Conservation (phyloP, 768 basidiomycete genomes). For the Lactifluus echinatus region DNA sequence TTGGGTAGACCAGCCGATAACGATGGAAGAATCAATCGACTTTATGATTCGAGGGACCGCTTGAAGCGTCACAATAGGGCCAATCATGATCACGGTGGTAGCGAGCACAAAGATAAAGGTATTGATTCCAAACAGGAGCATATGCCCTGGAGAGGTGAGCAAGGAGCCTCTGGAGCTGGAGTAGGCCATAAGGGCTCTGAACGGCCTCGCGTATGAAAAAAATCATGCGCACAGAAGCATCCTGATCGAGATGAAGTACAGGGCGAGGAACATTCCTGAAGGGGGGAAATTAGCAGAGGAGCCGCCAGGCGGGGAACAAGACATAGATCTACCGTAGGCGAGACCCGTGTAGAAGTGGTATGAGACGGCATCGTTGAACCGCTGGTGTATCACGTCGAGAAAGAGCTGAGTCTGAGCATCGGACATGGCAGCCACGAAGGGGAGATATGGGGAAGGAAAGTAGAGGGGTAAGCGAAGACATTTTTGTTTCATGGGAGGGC, state of each 20-base stretch:
- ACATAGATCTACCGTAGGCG: conserved; percentile 3
- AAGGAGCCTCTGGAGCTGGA: conserved; percentile 7
- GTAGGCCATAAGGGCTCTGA: not conserved
- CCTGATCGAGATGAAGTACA: conserved; percentile 12
- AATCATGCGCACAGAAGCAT: conserved; percentile 6
- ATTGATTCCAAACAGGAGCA: conserved; percentile 2
- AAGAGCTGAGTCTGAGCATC: not conserved
- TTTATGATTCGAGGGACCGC: conserved; percentile 4
- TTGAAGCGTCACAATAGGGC: not conserved
- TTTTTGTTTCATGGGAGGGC: too few species aligned
- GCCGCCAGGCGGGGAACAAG: too few species aligned
- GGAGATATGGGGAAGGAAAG: not conserved
- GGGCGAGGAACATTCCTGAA: conserved; percentile 9
- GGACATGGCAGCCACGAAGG: not conserved
- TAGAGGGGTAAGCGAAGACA: not conserved
- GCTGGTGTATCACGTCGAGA: not conserved
- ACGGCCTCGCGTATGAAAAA: too few species aligned
- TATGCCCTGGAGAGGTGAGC: conserved; percentile 2
- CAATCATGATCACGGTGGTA: not conserved
- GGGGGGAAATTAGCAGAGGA: not conserved
- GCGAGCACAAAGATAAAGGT: conserved; percentile 7
- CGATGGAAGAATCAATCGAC: not conserved
- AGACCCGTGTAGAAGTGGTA: conserved; percentile 12
- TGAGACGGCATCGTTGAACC: conserved; percentile 2
- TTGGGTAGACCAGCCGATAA: conserved; percentile 8